phyloP scores from a whole-genome alignment of 805 yeast genomes.

The Candida suzukii region DNA sequence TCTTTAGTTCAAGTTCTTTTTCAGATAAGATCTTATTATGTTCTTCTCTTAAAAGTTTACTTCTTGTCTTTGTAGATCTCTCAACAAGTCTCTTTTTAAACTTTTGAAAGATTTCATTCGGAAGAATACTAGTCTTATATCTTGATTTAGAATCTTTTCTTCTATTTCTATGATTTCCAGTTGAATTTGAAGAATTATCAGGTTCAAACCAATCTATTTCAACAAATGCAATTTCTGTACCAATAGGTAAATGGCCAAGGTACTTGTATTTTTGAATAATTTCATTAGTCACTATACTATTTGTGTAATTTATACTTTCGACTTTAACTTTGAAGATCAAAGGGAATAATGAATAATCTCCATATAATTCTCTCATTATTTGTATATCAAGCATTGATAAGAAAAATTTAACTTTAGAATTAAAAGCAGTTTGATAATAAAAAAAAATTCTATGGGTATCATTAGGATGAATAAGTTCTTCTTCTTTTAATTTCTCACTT shows the following conservation, averaged over 20 bases:
- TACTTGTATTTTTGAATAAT: conserved; percentile 60
- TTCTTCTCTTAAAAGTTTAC: conserved; percentile 54
- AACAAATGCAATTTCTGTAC: conserved; percentile 75
- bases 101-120: conserved; percentile 34
- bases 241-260: conserved; percentile 74
- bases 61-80: conserved; percentile 43
- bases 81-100: conserved; percentile 52
- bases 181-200: conserved; percentile 18
- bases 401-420: conserved; percentile 57
- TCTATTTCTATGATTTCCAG: conserved; percentile 22
- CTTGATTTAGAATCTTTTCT: conserved; percentile 6
- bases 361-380: conserved; percentile 57
- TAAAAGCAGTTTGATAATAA: conserved; percentile 75
- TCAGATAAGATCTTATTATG: conserved; percentile 49
- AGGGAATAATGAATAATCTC: conserved; percentile 63
- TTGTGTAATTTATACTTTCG: conserved; percentile 65
- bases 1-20: conserved; percentile 48
- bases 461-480: background rate
- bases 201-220: conserved; percentile 72
- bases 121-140: conserved; percentile 21
- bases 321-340: conserved; percentile 50
- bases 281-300: conserved; percentile 43
- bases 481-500: background rate
- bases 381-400: conserved; percentile 76
- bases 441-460: conserved; percentile 37